Percentiles rank a stretch among this genome's conserved stretches.
Conservation (phyloP, 306 rosid species). For the Cucurbita argyrosperma region DNA sequence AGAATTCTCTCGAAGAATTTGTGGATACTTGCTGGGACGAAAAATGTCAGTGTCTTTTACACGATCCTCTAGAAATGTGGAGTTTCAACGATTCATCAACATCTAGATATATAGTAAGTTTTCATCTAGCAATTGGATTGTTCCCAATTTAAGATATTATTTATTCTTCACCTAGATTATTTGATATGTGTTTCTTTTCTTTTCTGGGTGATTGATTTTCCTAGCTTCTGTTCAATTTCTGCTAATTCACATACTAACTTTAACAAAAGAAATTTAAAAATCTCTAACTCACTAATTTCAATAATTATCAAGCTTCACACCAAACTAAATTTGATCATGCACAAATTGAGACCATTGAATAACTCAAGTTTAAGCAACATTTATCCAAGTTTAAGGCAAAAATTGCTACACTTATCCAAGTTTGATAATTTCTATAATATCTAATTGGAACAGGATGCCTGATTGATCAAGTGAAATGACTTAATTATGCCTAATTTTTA, state of each 20-base stretch:
- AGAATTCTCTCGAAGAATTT: slow-evolving; percentile 24
- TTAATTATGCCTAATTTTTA: background rate
- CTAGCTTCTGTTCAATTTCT: background rate
- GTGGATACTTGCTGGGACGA: slow-evolving; percentile 55
- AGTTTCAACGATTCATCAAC: slow-evolving; percentile 69
- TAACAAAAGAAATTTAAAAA: too few species aligned
- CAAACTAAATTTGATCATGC: background rate
- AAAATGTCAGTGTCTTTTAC: slow-evolving; percentile 63
- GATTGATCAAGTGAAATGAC: background rate
- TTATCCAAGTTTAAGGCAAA: background rate
- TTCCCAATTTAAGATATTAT: background rate
- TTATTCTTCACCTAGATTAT: background rate
- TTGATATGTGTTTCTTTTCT: background rate
- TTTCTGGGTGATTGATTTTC: background rate
- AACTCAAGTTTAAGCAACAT: background rate
- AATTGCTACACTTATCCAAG: background rate
- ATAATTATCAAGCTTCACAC: too few species aligned
- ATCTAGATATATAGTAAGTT: slow-evolving; percentile 69
- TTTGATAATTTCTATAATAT: background rate
- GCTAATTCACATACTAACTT: too few species aligned
- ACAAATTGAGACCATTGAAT: too few species aligned
- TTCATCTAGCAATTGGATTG: background rate
- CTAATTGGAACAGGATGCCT: background rate
- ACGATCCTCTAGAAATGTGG: slow-evolving; percentile 63
- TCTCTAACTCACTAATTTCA: too few species aligned